phyloP scores from a whole-genome alignment of 208 protist species.

The Naegleria gruberi region DNA sequence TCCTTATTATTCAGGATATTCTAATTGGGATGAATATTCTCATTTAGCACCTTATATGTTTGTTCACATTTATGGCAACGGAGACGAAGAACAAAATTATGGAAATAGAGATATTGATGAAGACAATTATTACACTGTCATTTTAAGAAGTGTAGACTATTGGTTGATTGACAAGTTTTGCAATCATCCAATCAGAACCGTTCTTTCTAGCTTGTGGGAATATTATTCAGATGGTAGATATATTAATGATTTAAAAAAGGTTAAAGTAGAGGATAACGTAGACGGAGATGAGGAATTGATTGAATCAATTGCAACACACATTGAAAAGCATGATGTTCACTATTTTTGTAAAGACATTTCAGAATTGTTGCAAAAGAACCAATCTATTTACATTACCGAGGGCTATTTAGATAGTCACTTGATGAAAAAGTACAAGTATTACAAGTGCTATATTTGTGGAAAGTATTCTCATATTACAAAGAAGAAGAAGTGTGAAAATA shows the following conservation, averaged over 20 bases:
- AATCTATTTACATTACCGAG: background rate
- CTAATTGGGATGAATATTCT: background rate
- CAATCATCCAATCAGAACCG: too few species aligned
- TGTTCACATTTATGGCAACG: too few species aligned
- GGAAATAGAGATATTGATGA: background rate
- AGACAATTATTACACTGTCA: background rate
- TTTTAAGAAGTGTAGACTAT: background rate
- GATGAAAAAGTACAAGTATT: background rate
- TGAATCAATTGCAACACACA: background rate
- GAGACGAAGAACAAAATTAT: too few species aligned
- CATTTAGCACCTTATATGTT: too few species aligned
- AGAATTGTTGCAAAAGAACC: background rate
- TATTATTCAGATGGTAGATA: background rate
- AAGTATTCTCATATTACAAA: background rate
- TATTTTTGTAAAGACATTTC: background rate
- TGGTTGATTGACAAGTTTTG: background rate
- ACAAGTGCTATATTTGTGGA: slow-evolving; percentile 1
- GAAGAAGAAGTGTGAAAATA: background rate
- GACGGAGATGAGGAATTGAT: background rate
- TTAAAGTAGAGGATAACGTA: too few species aligned
- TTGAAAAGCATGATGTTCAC: background rate
- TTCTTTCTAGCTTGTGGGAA: background rate
- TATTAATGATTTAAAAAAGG: background rate
- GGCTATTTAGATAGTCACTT: slow-evolving; percentile 4
- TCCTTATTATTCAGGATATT: background rate